These are phyloP conservation scores for Zasmidium cellare DNA, from an alignment of 2,329 filamentous ascomycete species.

Conservation along the genomic window DNA sequence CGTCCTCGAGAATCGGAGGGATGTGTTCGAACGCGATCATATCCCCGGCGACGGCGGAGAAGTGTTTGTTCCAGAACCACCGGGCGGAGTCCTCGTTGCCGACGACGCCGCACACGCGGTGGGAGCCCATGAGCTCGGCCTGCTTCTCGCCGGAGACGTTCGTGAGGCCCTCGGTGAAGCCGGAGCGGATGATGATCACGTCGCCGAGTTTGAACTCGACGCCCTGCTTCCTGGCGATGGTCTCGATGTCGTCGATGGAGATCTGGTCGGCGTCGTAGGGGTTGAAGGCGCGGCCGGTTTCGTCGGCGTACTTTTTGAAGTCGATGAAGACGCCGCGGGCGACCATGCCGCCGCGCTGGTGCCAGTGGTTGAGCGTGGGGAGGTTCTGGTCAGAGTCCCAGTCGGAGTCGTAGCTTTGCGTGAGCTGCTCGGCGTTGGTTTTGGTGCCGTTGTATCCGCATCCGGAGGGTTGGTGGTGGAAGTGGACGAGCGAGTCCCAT, in stretches of 20 bases:
- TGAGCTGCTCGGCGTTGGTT: slow-evolving; percentile 31
- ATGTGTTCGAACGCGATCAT: slow-evolving; percentile 53
- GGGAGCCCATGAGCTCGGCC: slow-evolving; percentile 42
- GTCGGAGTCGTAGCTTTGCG: slow-evolving; percentile 28
- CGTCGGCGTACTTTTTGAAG: slow-evolving; percentile 58
- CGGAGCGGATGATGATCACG: slow-evolving; percentile 58
- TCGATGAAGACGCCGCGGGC: slow-evolving; percentile 60
- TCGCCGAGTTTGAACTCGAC: slow-evolving; percentile 52
- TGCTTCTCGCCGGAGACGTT: slow-evolving; percentile 40
- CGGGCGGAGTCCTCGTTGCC: slow-evolving; percentile 50
- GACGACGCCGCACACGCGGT: slow-evolving; percentile 42
- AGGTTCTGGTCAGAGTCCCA: slow-evolving; percentile 29
- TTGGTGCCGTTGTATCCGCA: slow-evolving; percentile 54
- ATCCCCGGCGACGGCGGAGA: slow-evolving; percentile 59
- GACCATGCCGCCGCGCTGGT: slow-evolving; percentile 53
- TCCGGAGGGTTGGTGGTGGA: slow-evolving; percentile 40
- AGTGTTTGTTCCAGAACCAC: slow-evolving; percentile 60
- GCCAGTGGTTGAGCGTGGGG: slow-evolving; percentile 48
- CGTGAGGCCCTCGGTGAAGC: slow-evolving; percentile 50
- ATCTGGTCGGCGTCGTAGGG: slow-evolving; percentile 52
- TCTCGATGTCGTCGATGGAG: slow-evolving; percentile 43
- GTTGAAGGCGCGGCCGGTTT: slow-evolving; percentile 57
- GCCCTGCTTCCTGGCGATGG: slow-evolving; percentile 47
- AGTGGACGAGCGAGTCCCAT: slow-evolving; percentile 49
- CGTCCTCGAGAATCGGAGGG: slow-evolving; percentile 30